A percentile compares a stretch with the other conserved stretches of the same genome.
phyloP scores from a whole-genome alignment of 345 rosid species.

The Eucalyptus dawsonii region DNA sequence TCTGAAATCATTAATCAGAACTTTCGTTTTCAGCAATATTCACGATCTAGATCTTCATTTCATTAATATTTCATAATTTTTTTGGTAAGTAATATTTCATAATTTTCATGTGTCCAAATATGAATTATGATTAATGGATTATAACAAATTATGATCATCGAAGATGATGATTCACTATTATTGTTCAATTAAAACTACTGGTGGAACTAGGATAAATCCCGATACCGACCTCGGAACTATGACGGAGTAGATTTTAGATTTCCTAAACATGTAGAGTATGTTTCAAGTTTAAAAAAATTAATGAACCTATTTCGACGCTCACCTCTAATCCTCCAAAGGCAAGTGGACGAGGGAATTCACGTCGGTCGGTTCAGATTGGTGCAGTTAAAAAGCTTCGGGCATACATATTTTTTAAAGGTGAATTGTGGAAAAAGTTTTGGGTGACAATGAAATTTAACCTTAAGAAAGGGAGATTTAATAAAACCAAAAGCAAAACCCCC shows the following conservation, averaged over 20 bases:
- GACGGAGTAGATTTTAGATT: fast-evolving
- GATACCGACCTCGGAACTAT: fast-evolving
- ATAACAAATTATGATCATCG: no score
- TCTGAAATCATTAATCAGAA: fast-evolving
- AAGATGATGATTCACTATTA: no score
- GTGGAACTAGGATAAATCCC: no score
- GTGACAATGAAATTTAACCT: background rate
- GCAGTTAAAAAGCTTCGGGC: background rate
- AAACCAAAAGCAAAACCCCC: background rate
- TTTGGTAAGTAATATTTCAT: no score
- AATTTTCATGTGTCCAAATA: fast-evolving
- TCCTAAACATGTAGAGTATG: no score
- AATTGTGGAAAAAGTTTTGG: background rate
- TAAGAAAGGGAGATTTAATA: background rate
- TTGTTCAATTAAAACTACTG: no score
- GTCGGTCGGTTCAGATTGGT: background rate
- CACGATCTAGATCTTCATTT: fast-evolving
- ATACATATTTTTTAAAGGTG: background rate
- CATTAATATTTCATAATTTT: no score
- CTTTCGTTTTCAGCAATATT: no score
- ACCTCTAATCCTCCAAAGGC: background rate
- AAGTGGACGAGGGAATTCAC: background rate
- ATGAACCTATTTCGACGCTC: no score
- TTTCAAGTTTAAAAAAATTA: no score
- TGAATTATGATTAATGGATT: no score